Base-by-base conservation (phyloP, 306 rosid species). In the Vigna reflexopilosa region DNA sequence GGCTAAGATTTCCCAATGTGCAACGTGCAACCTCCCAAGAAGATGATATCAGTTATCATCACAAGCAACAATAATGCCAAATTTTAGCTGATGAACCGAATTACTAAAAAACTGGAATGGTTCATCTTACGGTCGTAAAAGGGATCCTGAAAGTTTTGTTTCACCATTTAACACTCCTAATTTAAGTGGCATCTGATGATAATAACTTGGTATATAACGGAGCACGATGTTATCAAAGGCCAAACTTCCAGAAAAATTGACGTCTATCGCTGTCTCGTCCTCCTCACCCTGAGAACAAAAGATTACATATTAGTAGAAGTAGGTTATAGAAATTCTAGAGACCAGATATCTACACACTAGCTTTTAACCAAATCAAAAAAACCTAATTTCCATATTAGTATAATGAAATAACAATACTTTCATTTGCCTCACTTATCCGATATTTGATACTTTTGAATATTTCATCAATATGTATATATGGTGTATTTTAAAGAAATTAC, bases 181-280 rank as follows among this genome's bases (percentile, higher is more conserved):
- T 72, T 90, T 88, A 73, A 88, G 87, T 28, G 91, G 96, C 88
- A 89, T 71, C 72, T 78, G 75, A 58, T 87, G 90, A 78, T 84
- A 82, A 92, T 89, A 80, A 66, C 89, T 89, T 57, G 98, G 96
- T 51, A 90, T 70, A 79, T 94, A 94, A 77, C 94, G 97, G 77
- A 86, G 89, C 82, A 92, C 52, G 17, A 92, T 88, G 87, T 90
- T 90, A 82, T 94, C 97, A 48, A 92, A 87, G 81, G 91, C 90
- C 81, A 94, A 50, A 79, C 80, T 92, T 83, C 98, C 98, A 45
- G 98, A 94, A 72, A 94, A 89, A 81, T 94, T 94, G 80, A 90
- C 90, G 82, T 94, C 98, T 77, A 94, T 82, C 42, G 98, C 91
- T 40, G 93, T 80, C 84, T 92, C 97, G 79, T 94, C 98, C 86